These are phyloP conservation scores for Dothideomycetes sp. DNA, from an alignment of 2,329 filamentous ascomycete genomes.

Conservation along the genomic window DNA sequence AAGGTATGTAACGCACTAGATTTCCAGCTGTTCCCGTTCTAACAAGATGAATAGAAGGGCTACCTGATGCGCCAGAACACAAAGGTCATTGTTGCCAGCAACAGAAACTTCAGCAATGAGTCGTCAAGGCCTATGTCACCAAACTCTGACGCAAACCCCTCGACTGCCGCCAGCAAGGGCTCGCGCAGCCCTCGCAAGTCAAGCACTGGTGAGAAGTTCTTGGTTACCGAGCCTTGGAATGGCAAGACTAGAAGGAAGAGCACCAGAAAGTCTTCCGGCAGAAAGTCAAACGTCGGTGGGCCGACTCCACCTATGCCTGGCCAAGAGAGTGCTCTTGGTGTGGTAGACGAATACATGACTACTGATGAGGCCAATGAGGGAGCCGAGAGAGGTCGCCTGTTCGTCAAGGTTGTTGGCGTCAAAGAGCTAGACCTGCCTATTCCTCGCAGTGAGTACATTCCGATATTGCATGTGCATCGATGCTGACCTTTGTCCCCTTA, in stretches of 20 bases:
- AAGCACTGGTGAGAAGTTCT: slow-evolving; percentile 67
- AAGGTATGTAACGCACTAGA: slow-evolving; percentile 59
- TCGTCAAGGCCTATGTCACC: slow-evolving; percentile 32
- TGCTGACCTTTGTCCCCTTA: slow-evolving; percentile 33
- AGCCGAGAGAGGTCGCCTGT: slow-evolving; percentile 79
- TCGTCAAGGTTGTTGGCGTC: slow-evolving; percentile 97
- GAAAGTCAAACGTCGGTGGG: slow-evolving; percentile 18
- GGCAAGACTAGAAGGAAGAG: slow-evolving; percentile 62
- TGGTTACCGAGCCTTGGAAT: slow-evolving; percentile 97
- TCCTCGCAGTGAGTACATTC: slow-evolving; percentile 62
- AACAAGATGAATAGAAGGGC: slow-evolving; percentile 63
- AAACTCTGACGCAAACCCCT: slow-evolving; percentile 7
- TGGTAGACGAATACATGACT: slow-evolving; percentile 53
- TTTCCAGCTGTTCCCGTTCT: background rate
- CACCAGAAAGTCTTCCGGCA: slow-evolving; percentile 47
- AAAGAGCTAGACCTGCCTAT: slow-evolving; percentile 90
- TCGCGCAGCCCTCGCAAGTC: slow-evolving; percentile 63
- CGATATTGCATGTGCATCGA: slow-evolving; percentile 6
- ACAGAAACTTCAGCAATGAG: slow-evolving; percentile 48
- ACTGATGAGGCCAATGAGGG: slow-evolving; percentile 60
- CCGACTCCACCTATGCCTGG: slow-evolving; percentile 78
- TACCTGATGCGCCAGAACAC: slow-evolving; percentile 99
- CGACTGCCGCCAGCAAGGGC: slow-evolving; percentile 37
- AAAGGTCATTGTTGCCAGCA: slow-evolving; percentile 88
- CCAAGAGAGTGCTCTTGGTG: slow-evolving; percentile 61